A percentile compares a stretch with the other conserved stretches of the same genome.
Evolutionary conservation across 2,329 filamentous ascomycete species (phyloP).

Genomic region (Orbilia quercus): DNA sequence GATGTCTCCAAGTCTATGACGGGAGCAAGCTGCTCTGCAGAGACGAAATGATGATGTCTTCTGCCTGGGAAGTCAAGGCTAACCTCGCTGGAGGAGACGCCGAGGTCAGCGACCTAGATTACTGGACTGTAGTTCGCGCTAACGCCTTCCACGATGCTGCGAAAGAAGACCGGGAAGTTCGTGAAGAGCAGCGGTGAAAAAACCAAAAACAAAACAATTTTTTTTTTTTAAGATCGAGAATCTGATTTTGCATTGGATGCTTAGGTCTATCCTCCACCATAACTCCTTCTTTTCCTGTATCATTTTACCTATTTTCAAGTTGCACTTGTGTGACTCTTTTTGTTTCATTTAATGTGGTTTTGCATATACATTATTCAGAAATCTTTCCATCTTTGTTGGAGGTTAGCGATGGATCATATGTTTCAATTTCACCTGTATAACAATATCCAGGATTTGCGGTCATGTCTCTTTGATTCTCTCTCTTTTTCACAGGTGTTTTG

Average conservation of each 20-base stretch:
- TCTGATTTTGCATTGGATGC: constrained; percentile 35
- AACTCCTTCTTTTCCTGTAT: constrained; percentile 52
- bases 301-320: constrained; percentile 35
- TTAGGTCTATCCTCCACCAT: constrained; percentile 47
- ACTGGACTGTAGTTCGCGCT: constrained; percentile 88
- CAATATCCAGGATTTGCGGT: constrained; percentile 32
- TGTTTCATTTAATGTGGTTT: constrained; percentile 35
- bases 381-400: constrained; percentile 28
- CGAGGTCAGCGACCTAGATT: constrained; percentile 92
- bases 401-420: constrained; percentile 39
- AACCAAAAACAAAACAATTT: constrained; percentile 21
- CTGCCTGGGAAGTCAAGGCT: constrained; percentile 91
- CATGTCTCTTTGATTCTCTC: constrained; percentile 25
- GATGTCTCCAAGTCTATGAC: constrained; percentile 91
- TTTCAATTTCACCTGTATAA: constrained; percentile 39
- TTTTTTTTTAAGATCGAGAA: too few relatives aligned
- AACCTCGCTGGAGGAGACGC: constrained; percentile 76
- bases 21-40: constrained; percentile 89
- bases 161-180: constrained; percentile 72
- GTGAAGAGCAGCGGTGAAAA: constrained; percentile 24
- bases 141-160: constrained; percentile 83
- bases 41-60: constrained; percentile 98
- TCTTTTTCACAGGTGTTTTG: constrained; percentile 34
- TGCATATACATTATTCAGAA: constrained; percentile 16
- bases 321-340: constrained; percentile 47